Base-by-base conservation (phyloP, 2,329 filamentous ascomycete species). In the Blumeria hordei region DNA sequence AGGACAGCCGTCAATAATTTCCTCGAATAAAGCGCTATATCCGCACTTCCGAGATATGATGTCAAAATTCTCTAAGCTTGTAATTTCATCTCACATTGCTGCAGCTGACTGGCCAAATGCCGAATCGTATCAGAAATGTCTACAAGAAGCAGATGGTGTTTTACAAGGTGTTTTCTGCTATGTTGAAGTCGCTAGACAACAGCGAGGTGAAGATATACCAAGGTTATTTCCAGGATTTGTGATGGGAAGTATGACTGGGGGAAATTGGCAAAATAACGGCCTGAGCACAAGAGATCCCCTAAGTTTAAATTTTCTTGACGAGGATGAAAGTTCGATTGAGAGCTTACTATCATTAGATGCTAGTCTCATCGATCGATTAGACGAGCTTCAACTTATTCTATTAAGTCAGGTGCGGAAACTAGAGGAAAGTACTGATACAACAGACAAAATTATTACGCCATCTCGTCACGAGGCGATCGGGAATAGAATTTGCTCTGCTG, bases 11-110 rank as follows among this genome's bases (percentile, higher is more conserved):
- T 96, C 92, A n/a, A 95, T 98, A 63, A 98, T 98, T 57, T 95
- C 88, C 6, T 93, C 87, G 5, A 98, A 98, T 72, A 96, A 96
- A 67, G 85, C 88, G 0, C 72, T 98, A 14, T 96, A 96, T 65
- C 92, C 92, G 28, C 88, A 96, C 68, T 98, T 98, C 69, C 77
- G 92, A 55, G 92, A 96, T 66, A 96, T 96, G 81, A 98, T 98
- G 92, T 96, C 92, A 47, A 88, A 94, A 63, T 98, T 98, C 67
- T 96, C 92, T n/a, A 98, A 98, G 67, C 74, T 98, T 9, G 92
- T 98, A 47, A 81, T 98, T 52, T 98, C 92, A 2, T 96, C 92
- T 12, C 92, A 98, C 66, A 95, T 98, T 65, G 92, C 92, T 41
- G 88, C 90, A 6, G 86, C 90, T 36, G 92, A 98, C 69, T 96